phyloP scores from a whole-genome alignment of 192 early-diverging fungal species.

The Entomortierella parvispora region DNA sequence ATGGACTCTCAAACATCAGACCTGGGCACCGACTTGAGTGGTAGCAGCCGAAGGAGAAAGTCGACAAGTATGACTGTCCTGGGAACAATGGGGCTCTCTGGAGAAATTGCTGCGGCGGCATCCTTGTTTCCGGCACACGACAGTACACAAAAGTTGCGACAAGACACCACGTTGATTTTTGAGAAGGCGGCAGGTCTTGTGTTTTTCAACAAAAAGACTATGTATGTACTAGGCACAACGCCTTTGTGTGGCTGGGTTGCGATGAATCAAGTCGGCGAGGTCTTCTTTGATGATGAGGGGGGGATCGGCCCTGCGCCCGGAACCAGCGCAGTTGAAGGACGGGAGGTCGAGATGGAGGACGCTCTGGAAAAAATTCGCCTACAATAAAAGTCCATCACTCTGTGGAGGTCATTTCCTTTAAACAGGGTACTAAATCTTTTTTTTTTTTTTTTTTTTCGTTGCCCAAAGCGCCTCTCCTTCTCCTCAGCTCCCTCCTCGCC shows the following conservation, averaged over 20 bases:
- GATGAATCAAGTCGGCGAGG: constrained; percentile 52
- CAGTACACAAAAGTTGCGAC: constrained; percentile 22
- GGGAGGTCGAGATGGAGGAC: constrained; percentile 52
- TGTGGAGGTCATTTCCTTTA: background rate
- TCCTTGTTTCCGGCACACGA: constrained; percentile 46
- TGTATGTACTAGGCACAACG: constrained; percentile 63
- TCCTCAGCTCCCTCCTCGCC: background rate
- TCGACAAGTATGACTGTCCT: background rate
- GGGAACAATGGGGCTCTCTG: constrained; percentile 43
- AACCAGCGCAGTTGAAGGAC: constrained; percentile 37
- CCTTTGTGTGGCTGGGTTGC: constrained; percentile 66
- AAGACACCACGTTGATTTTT: constrained; percentile 24
- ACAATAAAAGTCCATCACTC: background rate
- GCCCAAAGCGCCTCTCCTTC: background rate
- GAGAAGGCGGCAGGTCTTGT: constrained; percentile 60
- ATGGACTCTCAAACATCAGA: background rate
- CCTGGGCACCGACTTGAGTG: too few relatives aligned
- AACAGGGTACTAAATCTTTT: background rate
- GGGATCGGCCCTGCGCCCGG: constrained; percentile 46
- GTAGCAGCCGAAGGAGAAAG: too few relatives aligned
- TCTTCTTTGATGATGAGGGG: constrained; percentile 52
- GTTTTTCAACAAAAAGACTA: constrained; percentile 63
- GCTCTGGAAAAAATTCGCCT: constrained; percentile 41
- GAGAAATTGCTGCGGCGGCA: constrained; percentile 46
- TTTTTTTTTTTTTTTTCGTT: background rate